Conservation (phyloP, 306 rosid species). For the Gastrolobium villosum region DNA sequence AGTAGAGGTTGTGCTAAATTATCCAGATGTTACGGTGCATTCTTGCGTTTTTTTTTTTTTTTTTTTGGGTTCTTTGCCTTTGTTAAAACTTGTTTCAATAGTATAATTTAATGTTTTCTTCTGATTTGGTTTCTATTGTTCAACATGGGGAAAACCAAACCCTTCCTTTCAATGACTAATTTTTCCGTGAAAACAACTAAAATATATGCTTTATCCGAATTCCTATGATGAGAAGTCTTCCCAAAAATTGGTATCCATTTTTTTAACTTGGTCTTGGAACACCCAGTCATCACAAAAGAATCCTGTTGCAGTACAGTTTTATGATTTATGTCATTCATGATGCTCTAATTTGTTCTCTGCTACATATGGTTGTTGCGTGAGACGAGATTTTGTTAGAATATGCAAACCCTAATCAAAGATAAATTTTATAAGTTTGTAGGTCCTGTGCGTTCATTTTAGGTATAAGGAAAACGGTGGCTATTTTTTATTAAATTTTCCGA, state of each 20-base stretch:
- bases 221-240: neutral
- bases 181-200: neutral
- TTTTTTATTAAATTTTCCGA: neutral
- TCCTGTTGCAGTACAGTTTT: neutral
- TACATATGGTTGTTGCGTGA: too few relatives aligned
- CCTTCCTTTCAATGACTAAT: neutral
- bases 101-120: neutral
- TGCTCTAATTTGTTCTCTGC: too few relatives aligned
- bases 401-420: neutral
- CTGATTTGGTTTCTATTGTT: neutral
- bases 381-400: neutral
- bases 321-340: too few relatives aligned
- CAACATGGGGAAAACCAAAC: neutral
- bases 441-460: too few relatives aligned
- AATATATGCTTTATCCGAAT: neutral
- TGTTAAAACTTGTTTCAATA: neutral
- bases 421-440: neutral
- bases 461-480: too few relatives aligned
- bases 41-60: neutral
- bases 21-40: neutral
- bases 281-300: too few relatives aligned
- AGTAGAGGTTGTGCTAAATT: slow-evolving; percentile 30
- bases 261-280: neutral
- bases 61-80: neutral
- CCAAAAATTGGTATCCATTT: neutral